A percentile compares a stretch with the other conserved stretches of the same genome.
Evolutionary conservation across 345 rosid genomes (phyloP).

Genomic region (Gossypium longicalyx): DNA sequence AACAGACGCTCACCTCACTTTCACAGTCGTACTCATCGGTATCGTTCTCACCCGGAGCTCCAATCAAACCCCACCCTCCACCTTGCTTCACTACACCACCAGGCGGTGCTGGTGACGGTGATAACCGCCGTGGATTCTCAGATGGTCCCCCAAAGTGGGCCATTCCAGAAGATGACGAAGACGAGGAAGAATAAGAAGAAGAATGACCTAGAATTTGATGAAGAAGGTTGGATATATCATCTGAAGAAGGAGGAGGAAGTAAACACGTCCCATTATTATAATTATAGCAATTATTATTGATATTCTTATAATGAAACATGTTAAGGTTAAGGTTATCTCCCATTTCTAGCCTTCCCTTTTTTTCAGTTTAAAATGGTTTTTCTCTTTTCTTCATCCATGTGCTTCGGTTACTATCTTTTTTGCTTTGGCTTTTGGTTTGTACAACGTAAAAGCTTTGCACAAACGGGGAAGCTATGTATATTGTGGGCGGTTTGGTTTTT

Average conservation of each 20-base stretch:
- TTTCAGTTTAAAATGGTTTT: constrained; percentile 3
- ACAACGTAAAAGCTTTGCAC: neutral
- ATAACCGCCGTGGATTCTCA: constrained; percentile 10
- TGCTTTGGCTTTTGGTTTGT: constrained; percentile 12
- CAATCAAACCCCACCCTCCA: constrained; percentile 43
- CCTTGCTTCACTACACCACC: constrained; percentile 7
- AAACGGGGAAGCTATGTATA: neutral
- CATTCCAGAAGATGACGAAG: constrained; percentile 23
- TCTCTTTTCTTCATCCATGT: neutral
- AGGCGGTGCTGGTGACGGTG: constrained; percentile 20
- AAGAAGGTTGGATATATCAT: constrained; percentile 62
- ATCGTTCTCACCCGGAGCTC: constrained; percentile 32
- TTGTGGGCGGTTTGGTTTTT: neutral
- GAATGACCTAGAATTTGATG: constrained; percentile 59
- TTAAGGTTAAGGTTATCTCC: constrained; percentile 17
- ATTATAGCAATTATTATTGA: constrained; percentile 4
- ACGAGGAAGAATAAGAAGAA: constrained; percentile 36
- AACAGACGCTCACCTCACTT: constrained; percentile 54
- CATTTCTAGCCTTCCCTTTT: constrained; percentile 20
- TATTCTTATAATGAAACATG: constrained; percentile 19
- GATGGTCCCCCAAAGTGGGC: constrained; percentile 10
- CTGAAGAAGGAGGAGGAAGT: constrained; percentile 26
- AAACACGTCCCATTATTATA: constrained; percentile 5
- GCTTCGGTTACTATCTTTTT: neutral
- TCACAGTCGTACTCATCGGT: constrained; percentile 67